A percentile compares a stretch with the other conserved stretches of the same genome.
Evolutionary conservation across 2,329 filamentous ascomycete genomes (phyloP).

Genomic region (Ophiostoma australiae): DNA sequence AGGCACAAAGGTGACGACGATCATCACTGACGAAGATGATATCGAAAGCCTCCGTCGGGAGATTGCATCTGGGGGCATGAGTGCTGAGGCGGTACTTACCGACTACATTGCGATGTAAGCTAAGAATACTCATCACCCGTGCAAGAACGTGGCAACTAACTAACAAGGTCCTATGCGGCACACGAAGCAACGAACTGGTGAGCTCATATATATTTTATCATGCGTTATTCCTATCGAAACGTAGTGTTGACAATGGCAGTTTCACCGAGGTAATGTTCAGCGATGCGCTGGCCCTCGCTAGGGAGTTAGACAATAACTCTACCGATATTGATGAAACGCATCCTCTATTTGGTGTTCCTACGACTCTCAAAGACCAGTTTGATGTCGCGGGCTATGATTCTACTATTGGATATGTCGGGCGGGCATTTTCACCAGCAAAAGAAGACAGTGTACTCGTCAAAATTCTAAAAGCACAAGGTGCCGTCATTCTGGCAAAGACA

Average conservation of each 20-base stretch:
- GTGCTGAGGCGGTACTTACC: background rate
- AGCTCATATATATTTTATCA: background rate
- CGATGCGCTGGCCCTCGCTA: conserved; percentile 33
- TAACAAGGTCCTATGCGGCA: background rate
- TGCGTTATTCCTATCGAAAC: background rate
- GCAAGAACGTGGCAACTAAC: background rate
- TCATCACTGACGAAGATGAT: background rate
- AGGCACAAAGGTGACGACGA: background rate
- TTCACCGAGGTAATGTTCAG: conserved; percentile 41
- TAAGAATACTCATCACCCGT: background rate
- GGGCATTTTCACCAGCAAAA: conserved; percentile 17
- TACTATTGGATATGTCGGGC: conserved; percentile 36
- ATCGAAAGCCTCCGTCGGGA: background rate
- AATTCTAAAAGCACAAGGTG: conserved; percentile 32
- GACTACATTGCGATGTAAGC: conserved; percentile 9
- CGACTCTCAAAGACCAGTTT: conserved; percentile 34
- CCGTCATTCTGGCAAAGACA: conserved; percentile 32
- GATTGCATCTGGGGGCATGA: background rate
- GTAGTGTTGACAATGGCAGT: conserved; percentile 25
- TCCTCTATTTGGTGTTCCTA: conserved; percentile 42
- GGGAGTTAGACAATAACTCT: conserved; percentile 33
- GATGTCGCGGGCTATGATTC: conserved; percentile 24
- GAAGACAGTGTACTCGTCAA: conserved; percentile 24
- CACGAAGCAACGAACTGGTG: conserved; percentile 7
- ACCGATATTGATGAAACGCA: conserved; percentile 32